phyloP scores from a whole-genome alignment of 139 green algal species.

The Closterium sp. region DNA sequence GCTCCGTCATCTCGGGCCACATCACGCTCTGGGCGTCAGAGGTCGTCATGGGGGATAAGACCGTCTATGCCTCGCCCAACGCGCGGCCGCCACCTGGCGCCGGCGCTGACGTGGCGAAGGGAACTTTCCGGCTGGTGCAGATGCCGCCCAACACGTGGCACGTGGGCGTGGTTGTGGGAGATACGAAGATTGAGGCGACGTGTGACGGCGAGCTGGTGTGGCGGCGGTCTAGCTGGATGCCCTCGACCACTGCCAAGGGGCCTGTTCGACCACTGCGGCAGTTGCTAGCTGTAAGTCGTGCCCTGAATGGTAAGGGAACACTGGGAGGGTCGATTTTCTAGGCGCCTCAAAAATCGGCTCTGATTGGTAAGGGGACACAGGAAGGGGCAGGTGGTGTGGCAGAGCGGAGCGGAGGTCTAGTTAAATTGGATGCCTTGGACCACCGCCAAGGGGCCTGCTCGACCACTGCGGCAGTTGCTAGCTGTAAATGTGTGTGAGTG shows the following conservation, averaged over 20 bases:
- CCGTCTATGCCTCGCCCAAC: not conserved
- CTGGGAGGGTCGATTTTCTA: too few relatives aligned
- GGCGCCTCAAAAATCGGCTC: too few relatives aligned
- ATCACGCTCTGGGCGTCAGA: not conserved
- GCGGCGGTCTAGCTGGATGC: not conserved
- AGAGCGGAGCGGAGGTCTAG: too few relatives aligned
- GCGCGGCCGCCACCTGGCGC: too few relatives aligned
- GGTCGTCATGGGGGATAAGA: not conserved
- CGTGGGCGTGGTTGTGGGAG: not conserved
- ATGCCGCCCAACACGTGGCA: not conserved
- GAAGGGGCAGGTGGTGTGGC: too few relatives aligned
- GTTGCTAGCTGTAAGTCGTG: too few relatives aligned
- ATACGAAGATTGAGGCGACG: not conserved
- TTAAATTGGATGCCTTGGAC: too few relatives aligned
- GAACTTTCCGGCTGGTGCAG: not conserved
- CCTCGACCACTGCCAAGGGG: not conserved
- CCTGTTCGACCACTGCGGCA: not conserved
- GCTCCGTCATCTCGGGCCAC: not conserved
- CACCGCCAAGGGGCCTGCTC: too few relatives aligned
- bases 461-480: too few relatives aligned
- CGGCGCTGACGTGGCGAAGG: not conserved
- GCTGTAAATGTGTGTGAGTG: too few relatives aligned
- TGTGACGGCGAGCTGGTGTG: not conserved
- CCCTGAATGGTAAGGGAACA: too few relatives aligned
- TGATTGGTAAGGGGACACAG: too few relatives aligned